Evolutionary conservation across 352 stramenopile genomes (phyloP).

Genomic region (Chrysophaeum taylorii): DNA sequence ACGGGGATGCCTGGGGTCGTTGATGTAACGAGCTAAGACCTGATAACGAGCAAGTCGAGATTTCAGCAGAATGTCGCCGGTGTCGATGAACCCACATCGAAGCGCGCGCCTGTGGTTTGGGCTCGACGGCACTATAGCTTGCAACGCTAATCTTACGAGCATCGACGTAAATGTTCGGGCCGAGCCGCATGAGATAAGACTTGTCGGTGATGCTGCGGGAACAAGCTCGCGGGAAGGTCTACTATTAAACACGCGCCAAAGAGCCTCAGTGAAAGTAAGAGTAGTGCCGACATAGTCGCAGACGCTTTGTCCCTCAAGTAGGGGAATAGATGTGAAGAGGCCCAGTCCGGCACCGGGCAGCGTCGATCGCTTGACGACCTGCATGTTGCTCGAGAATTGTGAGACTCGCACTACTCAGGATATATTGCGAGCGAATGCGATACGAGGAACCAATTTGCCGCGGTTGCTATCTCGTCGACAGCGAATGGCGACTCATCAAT

Average conservation of each 20-base stretch:
- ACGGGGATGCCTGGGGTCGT: slow-evolving; percentile 50
- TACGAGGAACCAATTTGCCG: background rate
- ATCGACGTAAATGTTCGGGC: slow-evolving; percentile 56
- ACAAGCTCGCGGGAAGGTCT: too few relatives aligned
- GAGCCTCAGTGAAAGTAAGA: background rate
- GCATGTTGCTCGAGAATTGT: background rate
- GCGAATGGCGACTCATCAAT: background rate
- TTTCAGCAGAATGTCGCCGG: too few relatives aligned
- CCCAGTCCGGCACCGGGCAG: background rate
- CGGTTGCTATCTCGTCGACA: background rate
- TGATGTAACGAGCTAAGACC: slow-evolving; percentile 59
- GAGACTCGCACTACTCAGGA: too few relatives aligned
- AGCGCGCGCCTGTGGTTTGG: too few relatives aligned
- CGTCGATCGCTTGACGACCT: background rate
- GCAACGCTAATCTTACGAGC: too few relatives aligned
- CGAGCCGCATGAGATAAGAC: slow-evolving; percentile 63
- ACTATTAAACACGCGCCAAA: too few relatives aligned
- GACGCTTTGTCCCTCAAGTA: background rate
- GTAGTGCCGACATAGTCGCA: background rate
- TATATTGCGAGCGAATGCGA: too few relatives aligned
- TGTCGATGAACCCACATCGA: too few relatives aligned
- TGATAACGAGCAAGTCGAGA: slow-evolving; percentile 34
- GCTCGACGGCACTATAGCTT: too few relatives aligned
- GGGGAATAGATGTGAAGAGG: background rate
- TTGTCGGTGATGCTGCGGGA: background rate